Percentiles rank a stretch among this genome's conserved stretches.
Evolutionary conservation across 2,329 filamentous ascomycete species (phyloP).

Genomic region (Cryphonectria carpinicola): DNA sequence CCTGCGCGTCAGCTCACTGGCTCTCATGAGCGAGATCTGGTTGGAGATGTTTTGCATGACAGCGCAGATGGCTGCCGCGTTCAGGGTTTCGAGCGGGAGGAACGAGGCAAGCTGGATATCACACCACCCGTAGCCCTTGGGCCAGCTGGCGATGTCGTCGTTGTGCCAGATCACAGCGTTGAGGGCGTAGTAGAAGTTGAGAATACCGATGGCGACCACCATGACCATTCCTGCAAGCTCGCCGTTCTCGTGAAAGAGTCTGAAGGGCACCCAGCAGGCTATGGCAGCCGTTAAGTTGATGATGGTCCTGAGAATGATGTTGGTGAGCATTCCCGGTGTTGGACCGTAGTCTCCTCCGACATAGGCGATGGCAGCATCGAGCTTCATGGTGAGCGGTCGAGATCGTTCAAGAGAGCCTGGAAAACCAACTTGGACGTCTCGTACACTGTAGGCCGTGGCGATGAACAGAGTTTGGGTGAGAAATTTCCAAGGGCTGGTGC

Average conservation of each 20-base stretch:
- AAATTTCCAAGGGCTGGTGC: not conserved
- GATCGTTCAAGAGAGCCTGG: too few species aligned
- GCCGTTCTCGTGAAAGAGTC: conserved; percentile 54
- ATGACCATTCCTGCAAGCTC: conserved; percentile 59
- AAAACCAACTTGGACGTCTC: too few species aligned
- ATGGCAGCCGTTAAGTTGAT: conserved; percentile 50
- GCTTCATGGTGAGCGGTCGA: conserved; percentile 16
- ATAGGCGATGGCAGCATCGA: conserved; percentile 19
- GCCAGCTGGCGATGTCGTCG: conserved; percentile 56
- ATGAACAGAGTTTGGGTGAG: not conserved
- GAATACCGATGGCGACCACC: conserved; percentile 48
- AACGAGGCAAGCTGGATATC: conserved; percentile 50
- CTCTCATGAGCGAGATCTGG: conserved; percentile 52
- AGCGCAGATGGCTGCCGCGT: conserved; percentile 55
- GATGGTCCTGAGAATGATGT: conserved; percentile 54
- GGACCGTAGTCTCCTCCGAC: conserved; percentile 23
- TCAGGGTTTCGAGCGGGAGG: conserved; percentile 47
- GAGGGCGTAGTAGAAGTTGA: conserved; percentile 54
- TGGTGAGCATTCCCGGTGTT: conserved; percentile 42
- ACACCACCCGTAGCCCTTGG: conserved; percentile 56
- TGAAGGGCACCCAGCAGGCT: conserved; percentile 55
- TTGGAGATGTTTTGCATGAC: conserved; percentile 58
- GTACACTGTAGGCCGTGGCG: not conserved
- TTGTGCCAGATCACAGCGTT: conserved; percentile 58
- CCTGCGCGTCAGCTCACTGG: conserved; percentile 41